Evolutionary conservation across 2,329 filamentous ascomycete genomes (phyloP), one percentile per base, ranked within the genome.

Genomic region (Boeremia lycopersici): DNA sequence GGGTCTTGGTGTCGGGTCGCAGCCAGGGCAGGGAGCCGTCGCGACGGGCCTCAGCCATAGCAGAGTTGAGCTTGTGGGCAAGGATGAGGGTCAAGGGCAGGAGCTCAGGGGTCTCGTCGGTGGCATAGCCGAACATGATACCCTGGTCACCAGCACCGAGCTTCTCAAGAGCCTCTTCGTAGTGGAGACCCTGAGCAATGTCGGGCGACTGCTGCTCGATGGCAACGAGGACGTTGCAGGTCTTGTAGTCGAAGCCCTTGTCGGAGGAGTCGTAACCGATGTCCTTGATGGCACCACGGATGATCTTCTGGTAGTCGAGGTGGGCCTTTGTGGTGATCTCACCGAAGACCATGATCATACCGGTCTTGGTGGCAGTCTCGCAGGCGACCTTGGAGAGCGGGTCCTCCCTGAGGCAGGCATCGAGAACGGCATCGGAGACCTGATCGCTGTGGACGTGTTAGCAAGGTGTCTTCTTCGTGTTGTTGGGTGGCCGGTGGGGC

Each of bases 241-340:
- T 99, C 89, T 98, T 98, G 91, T 97, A 96, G 84, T 99, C 95
- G 81, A 99, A 99, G 62, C 95, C 95, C 88, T 99, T 99, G 73
- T 86, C 84, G 52, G 95, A 98, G 80, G 89, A 86, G 82, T 99
- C 95, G 82, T 98, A 99, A 73, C 95, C 95, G 76, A 99, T 99
- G 77, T 96, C 93, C 87, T 96, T 93, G 86, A 99, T 92, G 77
- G 93, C 87, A 64, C 88, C 81, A 79, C 95, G 93, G 79, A 99
- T 91, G 73, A 97, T 85, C 84, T 93, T 96, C 81, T 99, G 95
- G 89, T 97, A 99, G 85, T 99, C 95, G 71, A 98, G 83, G 69
- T 83, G 85, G 80, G 93, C 88, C 84, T 96, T 95, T 83, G 95
- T 98, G 80, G 92, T 96, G 80, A 99, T 99, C 80, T 99, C 95